These are phyloP conservation scores for Garcia nutans DNA, from an alignment of 345 rosid species.

Conservation along the genomic window DNA sequence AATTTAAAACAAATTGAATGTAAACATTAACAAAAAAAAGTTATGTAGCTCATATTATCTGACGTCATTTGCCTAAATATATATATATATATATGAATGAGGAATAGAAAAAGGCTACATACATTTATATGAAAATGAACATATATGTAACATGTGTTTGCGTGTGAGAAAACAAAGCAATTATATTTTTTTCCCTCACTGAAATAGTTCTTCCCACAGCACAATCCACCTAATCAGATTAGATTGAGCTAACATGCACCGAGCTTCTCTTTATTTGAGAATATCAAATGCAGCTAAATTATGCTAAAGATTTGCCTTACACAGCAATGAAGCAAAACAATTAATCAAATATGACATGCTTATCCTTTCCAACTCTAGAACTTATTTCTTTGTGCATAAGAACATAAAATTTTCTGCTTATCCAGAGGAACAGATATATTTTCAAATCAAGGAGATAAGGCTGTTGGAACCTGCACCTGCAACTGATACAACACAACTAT, in stretches of 20 bases:
- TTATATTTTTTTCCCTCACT: not conserved
- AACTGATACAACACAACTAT: not conserved
- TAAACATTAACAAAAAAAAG: not conserved
- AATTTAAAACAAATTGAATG: not conserved
- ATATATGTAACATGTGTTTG: no score
- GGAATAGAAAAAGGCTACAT: no score
- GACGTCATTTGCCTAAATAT: not conserved
- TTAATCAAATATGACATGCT: not conserved
- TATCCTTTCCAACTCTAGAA: not conserved
- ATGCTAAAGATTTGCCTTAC: not conserved
- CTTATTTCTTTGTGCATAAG: not conserved
- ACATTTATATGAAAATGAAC: no score
- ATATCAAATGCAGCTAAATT: not conserved
- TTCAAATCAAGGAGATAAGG: not conserved
- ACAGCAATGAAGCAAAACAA: not conserved
- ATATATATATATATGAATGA: not conserved
- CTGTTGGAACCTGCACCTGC: not conserved
- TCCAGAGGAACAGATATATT: not conserved
- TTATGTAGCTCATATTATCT: not conserved
- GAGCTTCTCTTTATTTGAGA: not conserved
- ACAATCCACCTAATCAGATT: not conserved
- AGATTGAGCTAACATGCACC: not conserved
- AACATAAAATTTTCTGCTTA: not conserved
- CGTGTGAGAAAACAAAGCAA: not conserved
- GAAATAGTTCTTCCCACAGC: not conserved